Base-by-base conservation (phyloP, 176 grass and related monocot genomes). In the Avena atlantica region DNA sequence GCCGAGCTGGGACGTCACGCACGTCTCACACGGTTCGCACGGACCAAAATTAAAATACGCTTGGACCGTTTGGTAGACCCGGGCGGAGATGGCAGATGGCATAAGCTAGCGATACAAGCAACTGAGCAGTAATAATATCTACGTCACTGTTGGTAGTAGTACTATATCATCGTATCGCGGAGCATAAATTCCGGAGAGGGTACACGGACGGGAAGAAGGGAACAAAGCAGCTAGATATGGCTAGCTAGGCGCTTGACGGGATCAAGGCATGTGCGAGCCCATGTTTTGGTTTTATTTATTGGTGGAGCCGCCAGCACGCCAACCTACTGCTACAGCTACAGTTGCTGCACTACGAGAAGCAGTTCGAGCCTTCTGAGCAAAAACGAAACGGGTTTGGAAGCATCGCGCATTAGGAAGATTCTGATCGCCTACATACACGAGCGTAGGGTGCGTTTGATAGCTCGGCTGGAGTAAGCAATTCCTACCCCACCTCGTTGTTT, bases 351-450 rank as follows among this genome's bases (percentile, higher is more conserved):
- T 45, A 75, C 55, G 19, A 19, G 36, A 74, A 7, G 42, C 55
- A 65, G 19, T n/a, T 51, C 47, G 1, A 36, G 12, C 12, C 47
- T 78, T 75, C 65, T 52, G 12, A 3, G 15, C 19, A 78, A 55
- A n/a, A 59, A 59, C 6, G 10, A 25, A 25, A 67, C 19, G 24
- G 59, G 8, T 42, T 42, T 74, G 73, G 83, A 82, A 52, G 49
- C 80, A 70, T 57, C 6, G 24, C 36, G 16, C 34, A 72, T 73
- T n/a, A 34, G 67, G 67, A 59, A 83, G 67, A 83, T 83, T 83
- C 67, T 19, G 31, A 59, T 17, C 14, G 8, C 31, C 31, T 34
- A 34, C 31, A 4, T 34, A 34, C 31, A 34, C 31, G 3, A 34
- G 31, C 31, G 31, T 34, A 34, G 31, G 31, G 31, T 34, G 31